Conservation (phyloP, 179 eudicot genomes). For the Amaranthus tricolor region DNA sequence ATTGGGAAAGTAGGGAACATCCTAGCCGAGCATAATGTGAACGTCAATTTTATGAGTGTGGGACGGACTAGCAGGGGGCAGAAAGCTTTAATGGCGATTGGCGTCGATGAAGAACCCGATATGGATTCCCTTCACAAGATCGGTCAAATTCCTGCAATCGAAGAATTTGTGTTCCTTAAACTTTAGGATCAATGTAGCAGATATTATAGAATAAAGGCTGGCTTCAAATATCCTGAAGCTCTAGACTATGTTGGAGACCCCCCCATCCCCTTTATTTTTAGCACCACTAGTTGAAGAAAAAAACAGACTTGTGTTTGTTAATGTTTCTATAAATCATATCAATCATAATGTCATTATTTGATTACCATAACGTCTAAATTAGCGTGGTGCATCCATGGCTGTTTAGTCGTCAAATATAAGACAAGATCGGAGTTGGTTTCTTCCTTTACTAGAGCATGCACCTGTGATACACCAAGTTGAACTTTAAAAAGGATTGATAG, state of each 20-base stretch:
- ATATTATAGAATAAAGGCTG: conserved; percentile 13
- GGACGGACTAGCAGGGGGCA: conserved; percentile 55
- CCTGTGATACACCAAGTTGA: too few species aligned
- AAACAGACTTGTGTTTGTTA: not conserved
- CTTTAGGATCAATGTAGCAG: conserved; percentile 28
- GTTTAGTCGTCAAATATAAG: not conserved
- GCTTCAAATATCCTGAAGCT: conserved; percentile 13
- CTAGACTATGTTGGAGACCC: not conserved
- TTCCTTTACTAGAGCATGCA: not conserved
- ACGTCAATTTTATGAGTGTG: conserved; percentile 84
- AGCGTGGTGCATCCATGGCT: not conserved
- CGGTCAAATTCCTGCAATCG: conserved; percentile 65
- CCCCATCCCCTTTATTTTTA: not conserved
- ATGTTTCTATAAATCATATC: not conserved
- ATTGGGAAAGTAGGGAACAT: conserved; percentile 72
- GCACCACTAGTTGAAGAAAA: not conserved
- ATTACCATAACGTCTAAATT: not conserved
- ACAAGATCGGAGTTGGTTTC: too few species aligned
- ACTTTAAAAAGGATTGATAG: too few species aligned
- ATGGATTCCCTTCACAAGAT: conserved; percentile 54
- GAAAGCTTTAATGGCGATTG: conserved; percentile 80
- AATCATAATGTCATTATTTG: not conserved
- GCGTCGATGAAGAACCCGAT: conserved; percentile 75
- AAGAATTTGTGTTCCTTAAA: conserved; percentile 77
- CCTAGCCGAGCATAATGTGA: conserved; percentile 60